Percentiles rank a stretch among this genome's conserved stretches.
These are phyloP conservation scores for Penicillium sp. DNA, from an alignment of 2,329 filamentous ascomycete genomes.

Conservation along the genomic window DNA sequence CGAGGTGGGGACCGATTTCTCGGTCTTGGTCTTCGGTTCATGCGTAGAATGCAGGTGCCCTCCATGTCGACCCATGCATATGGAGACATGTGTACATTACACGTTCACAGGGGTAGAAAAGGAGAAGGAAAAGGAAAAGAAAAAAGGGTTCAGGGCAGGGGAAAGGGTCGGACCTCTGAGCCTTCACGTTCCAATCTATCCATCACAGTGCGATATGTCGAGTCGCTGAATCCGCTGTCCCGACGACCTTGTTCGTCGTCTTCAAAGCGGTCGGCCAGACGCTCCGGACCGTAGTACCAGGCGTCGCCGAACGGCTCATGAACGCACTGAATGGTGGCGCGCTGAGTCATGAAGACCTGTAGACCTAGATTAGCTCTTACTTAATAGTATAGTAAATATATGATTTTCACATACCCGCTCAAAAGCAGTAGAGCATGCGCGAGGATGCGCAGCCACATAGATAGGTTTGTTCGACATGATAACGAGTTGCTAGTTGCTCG, in stretches of 20 bases:
- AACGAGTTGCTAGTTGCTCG: not conserved
- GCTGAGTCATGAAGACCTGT: constrained; percentile 94
- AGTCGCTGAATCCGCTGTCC: constrained; percentile 45
- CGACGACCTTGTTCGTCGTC: constrained; percentile 58
- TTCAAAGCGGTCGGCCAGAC: constrained; percentile 76
- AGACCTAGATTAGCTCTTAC: constrained; percentile 7
- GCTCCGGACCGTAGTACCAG: constrained; percentile 93
- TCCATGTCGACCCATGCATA: not conserved
- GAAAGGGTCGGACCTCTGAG: constrained; percentile 64
- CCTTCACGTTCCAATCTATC: constrained; percentile 71
- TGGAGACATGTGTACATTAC: not conserved
- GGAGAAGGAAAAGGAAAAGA: constrained; percentile 17
- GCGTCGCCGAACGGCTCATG: constrained; percentile 98
- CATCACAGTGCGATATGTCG: constrained; percentile 63
- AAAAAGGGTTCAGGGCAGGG: constrained; percentile 17
- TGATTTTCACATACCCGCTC: constrained; percentile 68
- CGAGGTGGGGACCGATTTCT: constrained; percentile 1
- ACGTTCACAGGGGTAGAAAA: not conserved
- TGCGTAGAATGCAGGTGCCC: not conserved
- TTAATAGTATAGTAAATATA: not conserved
- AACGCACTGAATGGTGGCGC: constrained; percentile 75
- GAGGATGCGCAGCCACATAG: constrained; percentile 90
- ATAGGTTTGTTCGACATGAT: constrained; percentile 76
- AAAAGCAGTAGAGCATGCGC: constrained; percentile 95
- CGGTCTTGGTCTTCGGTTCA: not conserved